These are phyloP conservation scores for Monosporascus sp. DNA, from an alignment of 2,329 filamentous ascomycete genomes.

Conservation along the genomic window DNA sequence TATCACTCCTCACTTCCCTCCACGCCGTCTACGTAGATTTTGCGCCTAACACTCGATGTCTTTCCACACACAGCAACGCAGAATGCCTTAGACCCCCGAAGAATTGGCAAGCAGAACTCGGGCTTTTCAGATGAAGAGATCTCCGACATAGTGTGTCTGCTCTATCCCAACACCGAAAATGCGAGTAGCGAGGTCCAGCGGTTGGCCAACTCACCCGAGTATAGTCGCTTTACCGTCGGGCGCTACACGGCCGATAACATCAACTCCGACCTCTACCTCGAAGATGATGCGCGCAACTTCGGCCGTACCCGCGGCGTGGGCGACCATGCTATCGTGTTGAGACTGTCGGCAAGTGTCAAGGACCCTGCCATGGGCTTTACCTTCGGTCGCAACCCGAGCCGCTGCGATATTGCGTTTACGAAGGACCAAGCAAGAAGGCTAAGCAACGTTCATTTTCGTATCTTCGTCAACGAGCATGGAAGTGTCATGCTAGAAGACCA, in stretches of 20 bases:
- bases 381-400: constrained; percentile 71
- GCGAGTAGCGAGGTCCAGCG: constrained; percentile 65
- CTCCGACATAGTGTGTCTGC: constrained; percentile 81
- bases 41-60: not conserved
- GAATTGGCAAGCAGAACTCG: constrained; percentile 73
- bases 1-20: not conserved
- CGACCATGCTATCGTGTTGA: constrained; percentile 68
- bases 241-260: constrained; percentile 44
- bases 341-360: constrained; percentile 69
- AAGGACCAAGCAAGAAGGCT: constrained; percentile 67
- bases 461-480: constrained; percentile 81
- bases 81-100: constrained; percentile 72
- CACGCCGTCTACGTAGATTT: not conserved
- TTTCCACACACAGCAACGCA: constrained; percentile 58
- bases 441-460: constrained; percentile 94
- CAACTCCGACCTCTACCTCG: constrained; percentile 44
- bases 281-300: constrained; percentile 46
- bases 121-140: constrained; percentile 78
- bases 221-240: constrained; percentile 45
- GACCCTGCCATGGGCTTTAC: constrained; percentile 68
- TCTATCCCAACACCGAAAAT: constrained; percentile 70
- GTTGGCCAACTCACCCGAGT: constrained; percentile 37
- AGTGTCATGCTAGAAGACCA: constrained; percentile 88
- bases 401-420: constrained; percentile 67
- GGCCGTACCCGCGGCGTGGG: constrained; percentile 47